Evolutionary conservation across 805 yeast genomes (phyloP), one percentile per base, ranked within the genome.

Genomic region (Ogataea polymorpha): DNA sequence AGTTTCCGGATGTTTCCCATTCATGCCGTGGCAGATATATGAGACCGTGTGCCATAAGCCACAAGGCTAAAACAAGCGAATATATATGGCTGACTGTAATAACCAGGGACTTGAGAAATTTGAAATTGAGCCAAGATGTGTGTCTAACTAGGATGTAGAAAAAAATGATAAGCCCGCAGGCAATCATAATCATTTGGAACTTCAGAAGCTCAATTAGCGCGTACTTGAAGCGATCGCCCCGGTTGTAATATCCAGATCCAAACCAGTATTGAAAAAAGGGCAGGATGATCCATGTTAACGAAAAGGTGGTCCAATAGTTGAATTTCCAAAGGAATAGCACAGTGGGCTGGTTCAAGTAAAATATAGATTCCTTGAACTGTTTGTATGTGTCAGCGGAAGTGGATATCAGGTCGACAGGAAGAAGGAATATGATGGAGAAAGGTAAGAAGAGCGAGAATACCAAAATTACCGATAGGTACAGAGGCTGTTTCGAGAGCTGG

Each of bases 41-140:
- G 35, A 85, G 62, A 0, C 96, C 95, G 59, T 86, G 90, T 2
- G 91, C 86, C 85, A 87, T 79, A 43, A 87, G 65, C 91, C 93
- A 86, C 16, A 85, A 71, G 2, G 91, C 89, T 24, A 87, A 55
- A 2, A 82, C 68, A 55, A 87, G 68, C 0, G 95, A 76, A 58
- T 86, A 87, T 15, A 83, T 79, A 58, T 87, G 93, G 1, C 93
- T 77, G 9, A 84, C 53, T 0, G 93, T 90, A 46, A 87, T 82
- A 14, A 83, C 70, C 62, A 87, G 71, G 23, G 80, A 71, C 57
- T 80, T 82, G 50, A 87, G 62, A 36, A 80, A 66, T 17, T 72
- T 75, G 32, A 75, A 49, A 29, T 53, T 58, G 13, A 63, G 43
- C 54, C 56, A 53, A 10, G 41, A 34, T 2, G 51, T 37, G 39